Evolutionary conservation across 495 filamentous ascomycete species (phyloP), one percentile per base, ranked within the genome.

Genomic region (Hypoxylon intermedium): DNA sequence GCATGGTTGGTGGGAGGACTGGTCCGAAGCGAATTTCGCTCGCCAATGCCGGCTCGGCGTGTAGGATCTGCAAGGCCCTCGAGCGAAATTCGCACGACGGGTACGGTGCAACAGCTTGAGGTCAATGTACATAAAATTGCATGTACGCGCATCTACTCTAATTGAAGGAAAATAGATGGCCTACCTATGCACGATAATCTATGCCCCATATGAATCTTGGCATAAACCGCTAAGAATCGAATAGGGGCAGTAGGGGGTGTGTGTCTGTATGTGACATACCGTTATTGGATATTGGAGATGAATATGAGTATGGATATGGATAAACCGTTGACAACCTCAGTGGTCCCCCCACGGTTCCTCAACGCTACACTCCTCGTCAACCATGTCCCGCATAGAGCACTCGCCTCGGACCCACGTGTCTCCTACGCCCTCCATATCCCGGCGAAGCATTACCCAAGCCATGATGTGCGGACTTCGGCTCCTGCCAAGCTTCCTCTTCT

Each of bases 361-460:
- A 60, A 60, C 12, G 19, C 26, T n/a, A 54, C 65, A 12, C 56
- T 66, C 24, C 57, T 71, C 37, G 47, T 63, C 37, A 54, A 58
- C 16, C 59, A 58, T 21, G 31, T 66, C 37, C 68, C 68, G 6
- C 37, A 60, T 12, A 60, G 53, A 37, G 54, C 62, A 2, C 54
- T 66, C 3, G 37, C 47, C 18, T 55, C 54, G 6, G 65, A 66
- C 31, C 65, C 65, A 12, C 68, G 68, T 7, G 34, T 68, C 18
- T 71, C 68, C 40, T 71, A 71, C 51, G 34, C 49, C 0, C 49
- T 71, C 2, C 65, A 71, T 26, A 45, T 71, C 9, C 68, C 68
- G 12, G 47, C 56, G 3, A 9, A 61, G 18, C 47, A 58, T 28
- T 67, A 67, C 51, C 9, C 9, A 9, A 56, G 56, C 30, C 24